Evolutionary conservation across 805 yeast species (phyloP).

Genomic region (Naumovozyma castellii): DNA sequence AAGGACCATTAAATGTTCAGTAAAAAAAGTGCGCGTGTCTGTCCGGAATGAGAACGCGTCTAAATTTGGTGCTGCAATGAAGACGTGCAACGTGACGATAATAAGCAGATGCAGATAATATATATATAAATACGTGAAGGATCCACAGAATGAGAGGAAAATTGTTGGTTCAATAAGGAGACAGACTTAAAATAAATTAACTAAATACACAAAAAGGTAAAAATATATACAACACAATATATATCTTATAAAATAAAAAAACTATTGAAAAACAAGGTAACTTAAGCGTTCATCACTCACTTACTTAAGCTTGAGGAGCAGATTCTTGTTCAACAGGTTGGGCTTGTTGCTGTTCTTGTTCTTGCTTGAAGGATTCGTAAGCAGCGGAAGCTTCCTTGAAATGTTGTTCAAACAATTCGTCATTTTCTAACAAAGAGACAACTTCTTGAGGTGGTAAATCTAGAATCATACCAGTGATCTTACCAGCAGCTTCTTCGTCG

Average conservation of each 20-base stretch:
- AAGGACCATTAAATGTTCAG: not conserved
- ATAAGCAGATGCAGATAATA: no score
- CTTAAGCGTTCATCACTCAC: not conserved
- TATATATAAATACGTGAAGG: no score
- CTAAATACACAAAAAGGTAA: not conserved
- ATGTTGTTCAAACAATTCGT: constrained; percentile 78
- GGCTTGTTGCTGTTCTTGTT: constrained; percentile 26
- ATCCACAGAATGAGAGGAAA: no score
- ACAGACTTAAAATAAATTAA: not conserved
- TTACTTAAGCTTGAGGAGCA: constrained; percentile 1
- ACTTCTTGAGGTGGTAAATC: constrained; percentile 91
- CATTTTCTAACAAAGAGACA: constrained; percentile 80
- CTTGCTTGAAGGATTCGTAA: constrained; percentile 78
- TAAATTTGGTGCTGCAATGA: no score
- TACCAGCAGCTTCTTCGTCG: constrained; percentile 93
- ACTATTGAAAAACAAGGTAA: not conserved
- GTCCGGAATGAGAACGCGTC: not conserved
- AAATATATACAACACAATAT: not conserved
- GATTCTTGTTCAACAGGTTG: constrained; percentile 4
- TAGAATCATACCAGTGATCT: constrained; percentile 97
- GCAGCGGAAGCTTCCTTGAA: constrained; percentile 92
- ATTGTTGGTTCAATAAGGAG: not conserved
- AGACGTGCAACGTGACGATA: not conserved
- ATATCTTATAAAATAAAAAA: not conserved
- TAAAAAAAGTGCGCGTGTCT: not conserved